A percentile compares a stretch with the other conserved stretches of the same genome.
phyloP scores from a whole-genome alignment of 305 asterid species.

The Solanum hybrid region DNA sequence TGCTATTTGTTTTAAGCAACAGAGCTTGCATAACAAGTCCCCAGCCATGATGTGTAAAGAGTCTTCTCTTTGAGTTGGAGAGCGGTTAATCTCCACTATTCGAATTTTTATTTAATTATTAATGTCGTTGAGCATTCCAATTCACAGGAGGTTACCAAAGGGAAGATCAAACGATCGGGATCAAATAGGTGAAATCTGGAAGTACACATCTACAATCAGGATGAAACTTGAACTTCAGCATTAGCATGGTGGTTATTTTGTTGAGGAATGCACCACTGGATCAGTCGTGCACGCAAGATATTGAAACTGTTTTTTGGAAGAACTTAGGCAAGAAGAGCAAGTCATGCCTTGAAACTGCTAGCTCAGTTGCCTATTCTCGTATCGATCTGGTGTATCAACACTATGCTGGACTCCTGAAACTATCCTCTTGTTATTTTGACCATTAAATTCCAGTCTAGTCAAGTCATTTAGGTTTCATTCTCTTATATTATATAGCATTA shows the following conservation, averaged over 20 bases:
- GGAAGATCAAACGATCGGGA: background rate
- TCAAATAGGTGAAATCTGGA: background rate
- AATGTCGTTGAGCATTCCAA: background rate
- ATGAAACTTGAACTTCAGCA: background rate
- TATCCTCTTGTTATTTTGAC: background rate
- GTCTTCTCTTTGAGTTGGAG: background rate
- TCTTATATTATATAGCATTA: background rate
- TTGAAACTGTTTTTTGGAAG: background rate
- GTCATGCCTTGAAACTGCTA: background rate
- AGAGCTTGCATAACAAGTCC: background rate
- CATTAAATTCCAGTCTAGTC: too few species aligned
- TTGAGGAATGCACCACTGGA: background rate
- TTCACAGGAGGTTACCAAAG: slow-evolving; percentile 5
- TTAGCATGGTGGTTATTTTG: background rate
- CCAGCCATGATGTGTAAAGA: background rate
- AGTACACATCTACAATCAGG: background rate
- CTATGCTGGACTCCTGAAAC: background rate
- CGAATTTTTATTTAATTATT: background rate
- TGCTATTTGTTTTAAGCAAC: background rate
- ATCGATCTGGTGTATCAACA: background rate
- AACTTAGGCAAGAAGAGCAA: background rate
- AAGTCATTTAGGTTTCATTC: background rate
- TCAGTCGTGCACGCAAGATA: background rate
- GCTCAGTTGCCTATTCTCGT: background rate
- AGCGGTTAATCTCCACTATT: background rate